Base-by-base conservation (phyloP, 345 rosid genomes). In the Syzygium aromaticum region DNA sequence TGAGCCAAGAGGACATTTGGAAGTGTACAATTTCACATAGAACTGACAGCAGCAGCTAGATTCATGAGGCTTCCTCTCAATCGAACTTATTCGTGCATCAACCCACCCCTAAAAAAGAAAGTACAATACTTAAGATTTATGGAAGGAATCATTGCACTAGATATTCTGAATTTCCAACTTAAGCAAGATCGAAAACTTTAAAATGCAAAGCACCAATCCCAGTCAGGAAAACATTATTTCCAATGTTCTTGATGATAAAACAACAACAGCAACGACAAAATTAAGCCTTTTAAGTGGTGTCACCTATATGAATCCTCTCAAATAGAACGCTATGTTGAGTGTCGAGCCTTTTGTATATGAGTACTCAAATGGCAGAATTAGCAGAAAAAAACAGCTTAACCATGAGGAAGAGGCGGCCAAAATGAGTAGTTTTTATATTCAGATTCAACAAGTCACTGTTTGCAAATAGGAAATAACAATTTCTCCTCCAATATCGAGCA, bases 1-100 rank as follows among this genome's bases (percentile, higher is more conserved):
- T 4, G 88, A 91, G 80, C 96, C 94, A 54, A 95, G 92, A 85
- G 93, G 93, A 82, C 95, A 91, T 88, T 93, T 93, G 86, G 93
- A 90, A 85, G 90, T 88, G 85, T 94, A 94, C 22, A 93, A 86
- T 54, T 91, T 94, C 19, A 97, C 90, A 54, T 94, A 91, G 86
- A 96, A 94, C 85, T 91, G 90, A 89, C 98, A 97, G 43, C 84
- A 89, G 89, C 98, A 97, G 56, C 91, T 89, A 22, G 91, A 77
- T 77, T 90, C 94, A 85, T 96, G 98, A 84, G 94, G 97, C 90
- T 90, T 93, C 89, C 99, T 93, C 94, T 95, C 92, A 38, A 97
- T 91, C 17, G 98, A 94, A 86, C 89, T 92, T 89, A 96, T 95
- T 88, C 89, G 93, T 86, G 95, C 99, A 93, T 97, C 98, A 85